Percentiles rank a stretch among this genome's conserved stretches.
phyloP scores from a whole-genome alignment of 176 grass and related monocot genomes.

The Oryza meridionalis region DNA sequence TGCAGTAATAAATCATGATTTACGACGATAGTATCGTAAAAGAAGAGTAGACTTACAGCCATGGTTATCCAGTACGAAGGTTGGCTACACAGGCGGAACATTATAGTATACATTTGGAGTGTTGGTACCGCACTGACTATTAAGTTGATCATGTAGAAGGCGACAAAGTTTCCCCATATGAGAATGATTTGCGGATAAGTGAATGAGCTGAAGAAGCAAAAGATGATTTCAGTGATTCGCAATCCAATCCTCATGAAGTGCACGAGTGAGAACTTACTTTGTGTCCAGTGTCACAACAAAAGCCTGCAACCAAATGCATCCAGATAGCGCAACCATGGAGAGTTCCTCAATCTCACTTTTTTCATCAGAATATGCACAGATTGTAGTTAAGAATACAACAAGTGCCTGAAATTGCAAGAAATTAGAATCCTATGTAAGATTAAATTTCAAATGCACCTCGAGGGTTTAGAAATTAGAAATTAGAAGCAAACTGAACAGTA shows the following conservation, averaged over 20 bases:
- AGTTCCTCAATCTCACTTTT: slow-evolving; percentile 89
- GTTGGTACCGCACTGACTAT: slow-evolving; percentile 62
- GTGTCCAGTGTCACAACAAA: slow-evolving; percentile 87
- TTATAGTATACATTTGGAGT: slow-evolving; percentile 73
- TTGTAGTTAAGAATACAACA: slow-evolving; percentile 67
- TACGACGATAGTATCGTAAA: not conserved
- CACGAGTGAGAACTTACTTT: slow-evolving; percentile 50
- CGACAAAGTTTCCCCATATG: slow-evolving; percentile 88
- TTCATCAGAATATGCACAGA: slow-evolving; percentile 68
- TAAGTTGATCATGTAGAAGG: slow-evolving; percentile 86
- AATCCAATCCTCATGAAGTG: not conserved
- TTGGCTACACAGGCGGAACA: slow-evolving; percentile 69
- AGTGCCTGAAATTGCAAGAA: slow-evolving; percentile 62
- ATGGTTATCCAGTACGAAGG: slow-evolving; percentile 88
- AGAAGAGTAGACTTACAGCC: slow-evolving; percentile 61
- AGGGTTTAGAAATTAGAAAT: not conserved
- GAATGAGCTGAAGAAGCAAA: slow-evolving; percentile 66
- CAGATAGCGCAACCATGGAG: slow-evolving; percentile 87
- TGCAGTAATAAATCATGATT: not conserved
- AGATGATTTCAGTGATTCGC: slow-evolving; percentile 17
- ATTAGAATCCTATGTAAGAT: slow-evolving; percentile 7
- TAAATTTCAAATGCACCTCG: not conserved
- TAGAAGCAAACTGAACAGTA: not conserved
- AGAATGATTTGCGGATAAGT: slow-evolving; percentile 67
- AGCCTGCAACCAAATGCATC: slow-evolving; percentile 94